Evolutionary conservation across 345 rosid species (phyloP), one percentile per base, ranked within the genome.

Genomic region (Hibiscus trionum): DNA sequence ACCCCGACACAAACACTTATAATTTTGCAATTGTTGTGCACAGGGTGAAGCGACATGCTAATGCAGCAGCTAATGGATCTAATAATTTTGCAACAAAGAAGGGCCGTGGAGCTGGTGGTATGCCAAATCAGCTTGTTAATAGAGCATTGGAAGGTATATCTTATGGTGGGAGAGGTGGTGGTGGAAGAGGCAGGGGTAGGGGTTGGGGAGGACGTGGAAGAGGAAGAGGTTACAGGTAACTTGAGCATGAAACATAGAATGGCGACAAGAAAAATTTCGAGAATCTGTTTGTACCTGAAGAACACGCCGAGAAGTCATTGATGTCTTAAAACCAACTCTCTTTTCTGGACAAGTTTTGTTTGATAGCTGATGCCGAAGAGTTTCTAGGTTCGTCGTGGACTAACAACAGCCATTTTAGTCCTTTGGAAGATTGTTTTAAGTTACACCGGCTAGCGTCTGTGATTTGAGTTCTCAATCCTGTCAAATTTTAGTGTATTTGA

Each of bases 131-230:
- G 82, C 94, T 92, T 60, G 94, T 95, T 42, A 89, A 84, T 73
- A 87, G 91, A 83, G 98, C 98, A 67, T 80, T 95, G 52, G 93
- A 95, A 77, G 98, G 98, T 50, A 82, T 95, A 78, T 84, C 97
- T 56, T 80, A 79, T 73, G 88, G 95, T 71, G 91, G 92, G 42
- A 83, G 93, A 61, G 85, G 35, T 26, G 35, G 90, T 44, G 90
- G 91, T n/a, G 74, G 84, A 16, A 85, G 88, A 67, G 88, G 82
- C 63, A 83, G 92, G 67, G 80, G 86, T 47, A 71, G 91, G 76
- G 90, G 90, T n/a, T 76, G 90, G 74, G 85, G 86, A 76, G 88
- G 93, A 68, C 77, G 86, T 29, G 88, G 93, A 59, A 79, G 93
- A 57, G 93, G 97, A 75, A 85, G 90, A 77, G 85, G 84, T 53